Percentiles rank a stretch among this genome's conserved stretches.
These are phyloP conservation scores for Quercus wislizeni DNA, from an alignment of 306 rosid genomes.

Conservation along the genomic window DNA sequence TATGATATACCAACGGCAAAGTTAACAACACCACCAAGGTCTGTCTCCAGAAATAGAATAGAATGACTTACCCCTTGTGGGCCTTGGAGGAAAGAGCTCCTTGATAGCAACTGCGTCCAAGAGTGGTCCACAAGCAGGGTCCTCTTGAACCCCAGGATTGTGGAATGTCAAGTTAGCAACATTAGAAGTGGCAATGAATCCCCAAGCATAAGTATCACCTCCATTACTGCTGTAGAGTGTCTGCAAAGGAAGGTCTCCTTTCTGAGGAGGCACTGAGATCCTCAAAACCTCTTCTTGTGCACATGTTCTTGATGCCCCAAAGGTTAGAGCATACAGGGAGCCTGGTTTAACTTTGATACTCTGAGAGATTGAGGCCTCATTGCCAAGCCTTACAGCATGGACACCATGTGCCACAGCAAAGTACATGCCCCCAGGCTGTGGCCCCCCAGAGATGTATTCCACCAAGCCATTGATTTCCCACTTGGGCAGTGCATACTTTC, in stretches of 20 bases:
- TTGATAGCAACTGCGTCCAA: conserved; percentile 91
- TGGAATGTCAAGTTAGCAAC: conserved; percentile 63
- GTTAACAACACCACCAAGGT: neutral
- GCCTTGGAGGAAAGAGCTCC: conserved; percentile 62
- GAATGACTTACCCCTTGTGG: conserved; percentile 62
- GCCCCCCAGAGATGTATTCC: conserved; percentile 85
- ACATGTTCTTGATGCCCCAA: conserved; percentile 96
- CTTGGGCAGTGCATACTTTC: conserved; percentile 68
- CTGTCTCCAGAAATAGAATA: neutral
- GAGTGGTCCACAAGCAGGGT: conserved; percentile 91
- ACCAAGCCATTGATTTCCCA: conserved; percentile 90
- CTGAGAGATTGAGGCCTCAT: conserved; percentile 87
- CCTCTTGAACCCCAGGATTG: conserved; percentile 93
- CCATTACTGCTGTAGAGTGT: conserved; percentile 77
- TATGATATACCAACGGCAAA: neutral
- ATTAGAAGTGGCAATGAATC: conserved; percentile 50
- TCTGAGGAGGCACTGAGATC: conserved; percentile 64
- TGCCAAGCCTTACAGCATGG: conserved; percentile 95
- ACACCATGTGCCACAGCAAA: conserved; percentile 76
- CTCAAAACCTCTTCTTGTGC: conserved; percentile 92
- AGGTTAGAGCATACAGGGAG: conserved; percentile 64
- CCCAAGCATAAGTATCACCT: conserved; percentile 85
- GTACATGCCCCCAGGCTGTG: conserved; percentile 94
- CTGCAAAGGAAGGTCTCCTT: conserved; percentile 86
- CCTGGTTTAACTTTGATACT: conserved; percentile 64